Conservation (phyloP, 2,329 filamentous ascomycete genomes). For the Leptosphaerulina australis region DNA sequence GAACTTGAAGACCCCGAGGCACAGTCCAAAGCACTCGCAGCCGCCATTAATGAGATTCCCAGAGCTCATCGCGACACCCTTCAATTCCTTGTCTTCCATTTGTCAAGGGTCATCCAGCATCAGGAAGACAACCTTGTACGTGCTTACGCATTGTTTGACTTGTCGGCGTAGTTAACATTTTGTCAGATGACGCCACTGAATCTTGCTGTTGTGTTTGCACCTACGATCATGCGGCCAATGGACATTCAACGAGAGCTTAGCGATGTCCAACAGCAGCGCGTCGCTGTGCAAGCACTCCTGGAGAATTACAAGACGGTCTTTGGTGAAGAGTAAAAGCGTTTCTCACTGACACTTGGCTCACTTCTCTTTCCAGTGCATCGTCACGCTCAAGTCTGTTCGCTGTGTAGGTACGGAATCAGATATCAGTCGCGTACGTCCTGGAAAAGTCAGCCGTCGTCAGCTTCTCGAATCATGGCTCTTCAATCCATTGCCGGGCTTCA, state of each 20-base stretch:
- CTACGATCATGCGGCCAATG: conserved; percentile 92
- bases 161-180: conserved; percentile 20
- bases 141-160: conserved; percentile 16
- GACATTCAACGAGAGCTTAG: conserved; percentile 93
- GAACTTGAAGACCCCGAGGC: conserved; percentile 64
- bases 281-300: conserved; percentile 89
- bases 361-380: neutral
- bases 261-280: conserved; percentile 92
- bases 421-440: conserved; percentile 1
- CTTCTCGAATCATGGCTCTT: conserved; percentile 1
- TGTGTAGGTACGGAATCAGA: conserved; percentile 9
- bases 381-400: conserved; percentile 4
- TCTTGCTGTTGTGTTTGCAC: conserved; percentile 93
- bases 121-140: conserved; percentile 83
- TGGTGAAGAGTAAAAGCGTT: conserved; percentile 37
- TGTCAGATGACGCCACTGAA: conserved; percentile 91
- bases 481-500: conserved; percentile 6
- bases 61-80: conserved; percentile 85
- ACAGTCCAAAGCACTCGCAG: conserved; percentile 65
- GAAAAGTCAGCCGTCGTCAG: conserved; percentile 2
- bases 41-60: conserved; percentile 78
- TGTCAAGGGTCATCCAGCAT: conserved; percentile 81
- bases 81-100: conserved; percentile 92
- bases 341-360: neutral
- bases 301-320: conserved; percentile 89